Conservation (phyloP, 352 stramenopile species). For the Phytophthora pisi region DNA sequence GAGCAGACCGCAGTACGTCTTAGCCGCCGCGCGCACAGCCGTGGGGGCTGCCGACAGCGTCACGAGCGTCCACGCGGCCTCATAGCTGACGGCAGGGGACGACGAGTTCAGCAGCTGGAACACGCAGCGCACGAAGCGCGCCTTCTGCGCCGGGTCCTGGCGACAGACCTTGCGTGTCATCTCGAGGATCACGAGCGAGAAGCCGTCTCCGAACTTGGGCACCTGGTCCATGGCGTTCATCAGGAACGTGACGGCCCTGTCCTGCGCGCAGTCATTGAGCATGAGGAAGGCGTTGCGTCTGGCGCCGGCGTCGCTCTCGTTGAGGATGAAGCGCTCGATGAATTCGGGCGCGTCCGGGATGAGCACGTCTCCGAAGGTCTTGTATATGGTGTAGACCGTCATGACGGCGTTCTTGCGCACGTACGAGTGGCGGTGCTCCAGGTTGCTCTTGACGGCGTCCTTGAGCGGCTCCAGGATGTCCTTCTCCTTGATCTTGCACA, state of each 20-base stretch:
- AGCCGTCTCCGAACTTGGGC: slow-evolving; percentile 96
- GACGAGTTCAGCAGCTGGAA: slow-evolving; percentile 97
- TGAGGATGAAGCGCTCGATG: slow-evolving; percentile 95
- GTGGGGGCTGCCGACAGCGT: slow-evolving; percentile 98
- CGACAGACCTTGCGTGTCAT: slow-evolving; percentile 98
- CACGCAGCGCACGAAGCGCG: slow-evolving; percentile 98
- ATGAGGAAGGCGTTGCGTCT: slow-evolving; percentile 99
- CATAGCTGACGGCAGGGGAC: slow-evolving; percentile 95
- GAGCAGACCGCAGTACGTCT: slow-evolving; percentile 98
- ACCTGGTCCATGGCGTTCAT: slow-evolving; percentile 97
- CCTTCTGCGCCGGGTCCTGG: slow-evolving; percentile 97
- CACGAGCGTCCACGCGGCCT: slow-evolving; percentile 99
- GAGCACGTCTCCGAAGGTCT: slow-evolving; percentile 93
- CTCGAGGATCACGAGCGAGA: slow-evolving; percentile 99
- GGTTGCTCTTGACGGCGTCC: slow-evolving; percentile 94
- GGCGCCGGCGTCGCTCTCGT: slow-evolving; percentile 94
- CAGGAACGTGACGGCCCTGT: slow-evolving; percentile 97
- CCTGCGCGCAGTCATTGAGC: slow-evolving; percentile 99
- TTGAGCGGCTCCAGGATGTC: slow-evolving; percentile 93
- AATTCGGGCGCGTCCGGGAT: slow-evolving; percentile 98
- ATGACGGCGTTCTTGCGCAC: slow-evolving; percentile 99
- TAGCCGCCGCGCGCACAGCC: slow-evolving; percentile 95
- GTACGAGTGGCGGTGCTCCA: slow-evolving; percentile 99
- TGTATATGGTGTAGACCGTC: slow-evolving; percentile 98
- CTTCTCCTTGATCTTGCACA: slow-evolving; percentile 99